Evolutionary conservation across 2,329 filamentous ascomycete species (phyloP), one percentile per base, ranked within the genome.

Genomic region (Venturia effusa): DNA sequence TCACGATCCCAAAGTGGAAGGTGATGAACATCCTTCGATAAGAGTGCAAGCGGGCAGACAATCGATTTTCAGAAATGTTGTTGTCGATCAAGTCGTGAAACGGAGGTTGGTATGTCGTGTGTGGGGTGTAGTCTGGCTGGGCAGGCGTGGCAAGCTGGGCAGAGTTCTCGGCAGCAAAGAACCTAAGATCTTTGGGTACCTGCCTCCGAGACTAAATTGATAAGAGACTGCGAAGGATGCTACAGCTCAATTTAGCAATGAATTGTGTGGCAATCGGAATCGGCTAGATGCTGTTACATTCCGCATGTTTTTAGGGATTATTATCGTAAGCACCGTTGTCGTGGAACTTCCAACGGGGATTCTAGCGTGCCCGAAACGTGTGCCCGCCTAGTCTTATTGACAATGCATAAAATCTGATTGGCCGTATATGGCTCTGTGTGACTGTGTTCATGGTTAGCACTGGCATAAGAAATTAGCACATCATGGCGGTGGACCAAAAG

Each of bases 21-120:
- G 57, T 60, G 57, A 34, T 15, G 57, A 41, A n/a, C 27, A 60
- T 60, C 17, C 30, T 39, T 60, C 57, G 34, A 60, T 60, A 60
- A 60, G 57, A 60, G 57, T 27, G 17, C 51, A 55, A 55, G 27
- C 51, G 51, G 51, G 13, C 48, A 54, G 27, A 30, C 48, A 19
- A 30, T 19, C 22, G 48, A 4, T 30, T 30, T 15, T 10, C 48
- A 54, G 27, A 54, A 4, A 55, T 34, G 30, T 3, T 32, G 13
- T 19, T 19, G 51, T 55, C 27, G 51, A 55, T 55, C 51, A 32
- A 32, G 27, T 55, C 17, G 51, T 55, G 51, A 4, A 34, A 34
- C 27, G 27, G 51, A 55, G 30, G 11, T 54, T 32, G 48, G 48
- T 4, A 11, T 13, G 48, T 22, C 19, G 22, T 54, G 10, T 55